Evolutionary conservation across 345 rosid species (phyloP).

Genomic region (Eucalyptus grandis): DNA sequence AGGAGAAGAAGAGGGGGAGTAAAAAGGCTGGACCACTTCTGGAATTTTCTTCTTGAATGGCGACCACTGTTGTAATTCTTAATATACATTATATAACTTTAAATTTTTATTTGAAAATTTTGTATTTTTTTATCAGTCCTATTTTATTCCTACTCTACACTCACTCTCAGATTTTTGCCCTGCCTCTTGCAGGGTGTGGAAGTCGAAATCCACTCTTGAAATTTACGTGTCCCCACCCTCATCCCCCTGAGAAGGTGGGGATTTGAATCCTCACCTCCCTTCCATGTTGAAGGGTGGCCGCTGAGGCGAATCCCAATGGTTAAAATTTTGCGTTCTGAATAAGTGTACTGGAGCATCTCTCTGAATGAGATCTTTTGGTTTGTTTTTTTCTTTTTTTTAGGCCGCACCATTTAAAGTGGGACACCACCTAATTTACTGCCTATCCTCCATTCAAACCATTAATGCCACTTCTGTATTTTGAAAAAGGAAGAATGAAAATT

Average conservation of each 20-base stretch:
- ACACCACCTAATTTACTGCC: neutral
- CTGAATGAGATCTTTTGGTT: neutral
- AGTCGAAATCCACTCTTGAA: too few relatives aligned
- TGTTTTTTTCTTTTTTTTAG: too few relatives aligned
- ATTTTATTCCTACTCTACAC: too few relatives aligned
- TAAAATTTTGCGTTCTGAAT: neutral
- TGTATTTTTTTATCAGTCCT: too few relatives aligned
- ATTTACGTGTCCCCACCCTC: too few relatives aligned
- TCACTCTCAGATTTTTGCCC: too few relatives aligned
- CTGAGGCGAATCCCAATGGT: too few relatives aligned
- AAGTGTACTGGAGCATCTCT: neutral
- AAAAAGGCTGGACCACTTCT: neutral
- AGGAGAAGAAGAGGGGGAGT: neutral
- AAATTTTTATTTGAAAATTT: neutral
- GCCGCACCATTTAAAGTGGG: neutral
- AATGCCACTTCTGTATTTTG: neutral
- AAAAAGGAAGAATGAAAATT: neutral
- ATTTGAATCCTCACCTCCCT: too few relatives aligned
- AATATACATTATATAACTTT: neutral
- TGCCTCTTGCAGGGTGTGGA: too few relatives aligned
- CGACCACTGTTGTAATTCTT: neutral
- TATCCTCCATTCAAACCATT: neutral
- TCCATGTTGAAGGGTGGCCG: too few relatives aligned
- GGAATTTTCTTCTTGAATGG: neutral
- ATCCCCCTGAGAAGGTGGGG: too few relatives aligned